Evolutionary conservation across 2,329 filamentous ascomycete genomes (phyloP), one percentile per base, ranked within the genome.

Genomic region (Apiospora arundinis): DNA sequence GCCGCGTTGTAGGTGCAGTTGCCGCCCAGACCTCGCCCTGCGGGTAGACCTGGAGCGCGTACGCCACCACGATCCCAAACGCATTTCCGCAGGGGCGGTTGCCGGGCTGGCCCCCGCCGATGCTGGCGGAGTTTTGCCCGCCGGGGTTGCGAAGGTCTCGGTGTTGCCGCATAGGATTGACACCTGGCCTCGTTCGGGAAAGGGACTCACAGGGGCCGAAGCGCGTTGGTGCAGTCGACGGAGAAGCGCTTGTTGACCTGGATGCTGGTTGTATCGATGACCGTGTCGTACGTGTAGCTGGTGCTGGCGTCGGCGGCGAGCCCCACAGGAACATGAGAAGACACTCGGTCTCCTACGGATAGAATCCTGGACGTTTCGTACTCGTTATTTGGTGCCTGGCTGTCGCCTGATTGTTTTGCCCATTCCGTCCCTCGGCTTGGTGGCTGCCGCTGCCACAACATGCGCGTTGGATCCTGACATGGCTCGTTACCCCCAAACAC

Each of bases 1-100:
- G 73, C 79, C 49, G 80, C 78, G 23, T 76, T 73, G 76, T 83
- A 85, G 71, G 82, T 73, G 28, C 82, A 76, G 75, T 81, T 83
- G 40, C 85, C 85, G 25, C 84, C 84, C 81, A 86, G 70, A 86
- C 75, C 32, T 82, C 71, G 37, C 79, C 82, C 32, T 84, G 81
- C 2, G 75, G 78, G 74, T 83, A 82, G 0, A 83, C 83, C 73
- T 83, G 78, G 18, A 88, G 76, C 9, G 83, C 76, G 74, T 85
- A 86, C 8, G 80, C 80, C 12, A 85, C 85, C 6, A 87, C 83
- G 73, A 88, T 82, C 60, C 87, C 88, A 72, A 86, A 89, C 76
- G 88, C 89, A 77, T 85, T 88, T 21, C 85, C 85, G 21, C 89
- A 45, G 42, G 42, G n/a, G 46, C 46, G 46, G n/a, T 49, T 49